Base-by-base conservation (phyloP, 108 stramenopile species). In the Cyclotella baltica region DNA sequence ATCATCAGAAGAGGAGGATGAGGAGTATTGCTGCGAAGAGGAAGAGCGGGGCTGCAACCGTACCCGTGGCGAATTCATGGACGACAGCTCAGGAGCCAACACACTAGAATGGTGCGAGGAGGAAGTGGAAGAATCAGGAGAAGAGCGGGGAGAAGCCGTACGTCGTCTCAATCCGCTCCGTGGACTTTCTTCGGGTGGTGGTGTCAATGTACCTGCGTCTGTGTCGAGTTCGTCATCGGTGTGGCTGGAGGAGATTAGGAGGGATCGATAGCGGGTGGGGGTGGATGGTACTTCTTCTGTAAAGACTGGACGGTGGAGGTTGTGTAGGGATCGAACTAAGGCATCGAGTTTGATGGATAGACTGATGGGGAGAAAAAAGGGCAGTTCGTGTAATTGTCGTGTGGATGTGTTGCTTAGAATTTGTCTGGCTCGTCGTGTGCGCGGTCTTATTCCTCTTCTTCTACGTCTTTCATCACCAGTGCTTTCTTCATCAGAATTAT, bases 341-440 rank as follows among this genome's bases (percentile, higher is more conserved):
- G 31, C 36, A 29, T 83, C 65, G 13, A 76, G 25, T 57, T 83
- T 83, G n/a, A 65, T 47, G 4, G 82, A 70, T 65, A 76, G 67
- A 75, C 82, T 72, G 46, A 83, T 83, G 19, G 82, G 82, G 20
- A 83, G 35, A 23, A 83, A 46, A 50, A 83, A 83, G 0, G 82
- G 82, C 29, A 83, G 25, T 31, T 67, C 67, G 30, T 47, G 11
- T 29, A 47, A 9, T 16, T 31, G 59, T 33, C 15, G 30, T 5
- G 59, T 16, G 18, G 15, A 30, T 19, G 18, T 6, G 40, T 10
- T 43, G 13, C 13, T 43, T 6, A 10, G 6, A 6, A 43, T 10
- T 43, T 6, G 40, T 10, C 40, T 6, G 13, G 40, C 10, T 43
- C 13, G 40, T 43, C 40, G 40, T 10, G 40, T 43, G 40, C 40